Evolutionary conservation across 2,329 filamentous ascomycete genomes (phyloP), one percentile per base, ranked within the genome.

Genomic region (Penicillium sp.): DNA sequence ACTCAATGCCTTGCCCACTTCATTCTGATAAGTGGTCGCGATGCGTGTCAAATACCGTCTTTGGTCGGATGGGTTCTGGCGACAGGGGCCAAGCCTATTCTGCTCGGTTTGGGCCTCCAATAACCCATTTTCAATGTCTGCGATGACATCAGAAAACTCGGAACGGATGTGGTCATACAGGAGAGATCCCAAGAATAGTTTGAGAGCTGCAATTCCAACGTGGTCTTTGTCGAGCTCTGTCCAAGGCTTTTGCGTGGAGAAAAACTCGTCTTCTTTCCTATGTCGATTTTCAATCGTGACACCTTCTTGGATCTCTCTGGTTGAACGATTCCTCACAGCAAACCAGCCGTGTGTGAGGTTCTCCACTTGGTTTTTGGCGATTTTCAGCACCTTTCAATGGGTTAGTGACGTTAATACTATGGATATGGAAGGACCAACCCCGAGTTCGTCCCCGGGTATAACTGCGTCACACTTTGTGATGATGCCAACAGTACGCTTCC

Each of bases 331-430:
- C 4, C 40, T 43, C 7, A 62, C 53, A 11, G 48, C 43, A 33
- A 49, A 58, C 56, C 57, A 62, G 9, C 58, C 59, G 18, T 59
- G 28, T 36, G 30, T 37, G 32, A 51, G 21, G 33, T 41, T 39
- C 15, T 60, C 53, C 0, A 49, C 49, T 33, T 47, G 25, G 15
- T 43, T 48, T 23, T 43, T 34, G 2, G 47, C 50, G 21, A 55
- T 49, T 1, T 39, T 36, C 2, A 55, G 21, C 8, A 55, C 48
- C 50, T 32, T 23, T 11, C 7, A 23, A 7, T 23, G 7, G 11
- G 11, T 23, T 11, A 23, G 21, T 11, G 21, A 11, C 7, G 21
- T 23, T 11, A 7, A 7, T 7, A 23, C 11, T 11, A 23, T 23
- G n/a, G n/a, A 23, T 23, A 7, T 11, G 11, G 21, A 7, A 11